Conservation (phyloP, 164 flowering plant genomes). For the Vitis riparia region DNA sequence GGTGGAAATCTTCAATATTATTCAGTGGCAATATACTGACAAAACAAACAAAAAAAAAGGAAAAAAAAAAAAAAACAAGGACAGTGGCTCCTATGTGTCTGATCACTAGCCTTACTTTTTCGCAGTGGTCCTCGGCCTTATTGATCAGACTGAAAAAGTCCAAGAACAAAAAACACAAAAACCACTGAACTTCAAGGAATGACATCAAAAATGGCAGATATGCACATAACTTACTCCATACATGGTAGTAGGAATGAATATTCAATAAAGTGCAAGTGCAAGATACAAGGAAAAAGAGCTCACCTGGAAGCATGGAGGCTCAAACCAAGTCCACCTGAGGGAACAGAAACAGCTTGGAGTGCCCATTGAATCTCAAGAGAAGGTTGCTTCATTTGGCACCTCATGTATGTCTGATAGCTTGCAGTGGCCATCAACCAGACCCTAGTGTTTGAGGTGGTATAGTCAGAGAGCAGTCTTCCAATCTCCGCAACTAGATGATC, state of each 20-base stretch:
- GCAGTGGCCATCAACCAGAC: conserved; percentile 78
- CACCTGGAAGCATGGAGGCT: conserved; percentile 81
- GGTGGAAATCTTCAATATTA: conserved; percentile 5
- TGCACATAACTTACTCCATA: not conserved
- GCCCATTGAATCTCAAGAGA: conserved; percentile 73
- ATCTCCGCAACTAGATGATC: conserved; percentile 64
- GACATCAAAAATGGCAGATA: conserved; percentile 10
- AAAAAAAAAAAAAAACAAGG: conserved; percentile 28
- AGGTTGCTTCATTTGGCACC: conserved; percentile 71
- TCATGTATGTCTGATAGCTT: conserved; percentile 71
- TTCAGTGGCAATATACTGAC: conserved; percentile 25
- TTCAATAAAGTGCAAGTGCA: not conserved
- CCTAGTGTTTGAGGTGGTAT: conserved; percentile 29
- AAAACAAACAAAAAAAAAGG: conserved; percentile 19
- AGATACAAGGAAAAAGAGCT: not conserved
- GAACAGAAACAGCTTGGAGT: conserved; percentile 82
- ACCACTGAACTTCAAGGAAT: conserved; percentile 2
- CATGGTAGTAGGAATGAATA: not conserved
- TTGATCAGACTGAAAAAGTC: conserved; percentile 15
- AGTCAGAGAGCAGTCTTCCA: conserved; percentile 52
- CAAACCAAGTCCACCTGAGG: conserved; percentile 71
- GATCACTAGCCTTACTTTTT: conserved; percentile 27
- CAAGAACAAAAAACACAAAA: conserved; percentile 5
- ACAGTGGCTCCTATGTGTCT: conserved; percentile 28
- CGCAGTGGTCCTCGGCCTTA: conserved; percentile 28